These are phyloP conservation scores for Phytophthora pluvialis DNA, from an alignment of 352 stramenopile species.

Conservation along the genomic window DNA sequence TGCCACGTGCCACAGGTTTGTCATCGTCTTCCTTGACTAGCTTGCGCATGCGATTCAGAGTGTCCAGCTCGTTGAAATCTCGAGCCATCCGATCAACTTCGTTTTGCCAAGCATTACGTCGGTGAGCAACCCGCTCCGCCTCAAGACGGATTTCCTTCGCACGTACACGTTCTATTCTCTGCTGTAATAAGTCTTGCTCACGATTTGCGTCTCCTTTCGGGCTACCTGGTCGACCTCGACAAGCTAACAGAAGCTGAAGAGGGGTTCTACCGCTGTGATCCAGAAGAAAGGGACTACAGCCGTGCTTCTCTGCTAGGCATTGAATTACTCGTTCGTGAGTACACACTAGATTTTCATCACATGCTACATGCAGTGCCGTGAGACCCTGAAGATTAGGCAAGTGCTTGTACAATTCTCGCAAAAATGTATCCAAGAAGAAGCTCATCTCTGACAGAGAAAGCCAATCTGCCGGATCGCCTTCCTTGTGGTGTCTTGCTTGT, in stretches of 20 bases:
- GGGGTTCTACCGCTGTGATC: slow-evolving; percentile 55
- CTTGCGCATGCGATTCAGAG: slow-evolving; percentile 42
- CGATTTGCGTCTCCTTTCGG: slow-evolving; percentile 45
- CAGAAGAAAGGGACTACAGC: slow-evolving; percentile 54
- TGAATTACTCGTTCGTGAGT: slow-evolving; percentile 77
- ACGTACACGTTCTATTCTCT: slow-evolving; percentile 40
- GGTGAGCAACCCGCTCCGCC: slow-evolving; percentile 37
- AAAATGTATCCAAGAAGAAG: slow-evolving; percentile 69
- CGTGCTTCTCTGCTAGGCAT: slow-evolving; percentile 54
- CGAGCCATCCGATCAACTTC: slow-evolving; percentile 47
- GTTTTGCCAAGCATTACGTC: slow-evolving; percentile 46
- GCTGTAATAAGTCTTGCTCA: slow-evolving; percentile 39
- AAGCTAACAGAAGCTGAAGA: slow-evolving; percentile 53
- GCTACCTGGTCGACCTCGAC: slow-evolving; percentile 64
- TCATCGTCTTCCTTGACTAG: slow-evolving; percentile 41
- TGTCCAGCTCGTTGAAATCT: slow-evolving; percentile 69
- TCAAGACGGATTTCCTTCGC: slow-evolving; percentile 41
- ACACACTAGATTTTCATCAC: slow-evolving; percentile 85
- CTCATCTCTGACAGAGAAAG: slow-evolving; percentile 52
- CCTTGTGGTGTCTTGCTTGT: slow-evolving; percentile 28
- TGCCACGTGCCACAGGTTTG: slow-evolving; percentile 19
- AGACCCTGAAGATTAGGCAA: slow-evolving; percentile 65
- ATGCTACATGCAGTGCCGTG: slow-evolving; percentile 73
- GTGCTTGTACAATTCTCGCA: slow-evolving; percentile 73
- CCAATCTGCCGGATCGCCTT: slow-evolving; percentile 56